Percentiles rank a stretch among this genome's conserved stretches.
These are phyloP conservation scores for Yamadazyma atlantica DNA, from an alignment of 1,139 yeast genomes.

Conservation along the genomic window DNA sequence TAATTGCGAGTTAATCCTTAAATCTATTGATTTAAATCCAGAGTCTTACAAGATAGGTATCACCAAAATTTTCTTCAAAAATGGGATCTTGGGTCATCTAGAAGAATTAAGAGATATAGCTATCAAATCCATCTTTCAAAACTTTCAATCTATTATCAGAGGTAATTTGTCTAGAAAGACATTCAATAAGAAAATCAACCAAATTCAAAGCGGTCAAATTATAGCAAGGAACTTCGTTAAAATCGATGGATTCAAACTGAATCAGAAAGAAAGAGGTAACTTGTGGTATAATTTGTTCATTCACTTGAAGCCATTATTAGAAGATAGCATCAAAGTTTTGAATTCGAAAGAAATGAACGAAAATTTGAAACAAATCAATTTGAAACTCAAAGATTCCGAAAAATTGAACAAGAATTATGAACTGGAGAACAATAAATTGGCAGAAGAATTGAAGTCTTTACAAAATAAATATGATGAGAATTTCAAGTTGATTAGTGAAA, in stretches of 20 bases:
- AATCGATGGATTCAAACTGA: constrained; percentile 46
- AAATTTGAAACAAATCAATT: constrained; percentile 34
- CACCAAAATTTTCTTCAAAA: constrained; percentile 88
- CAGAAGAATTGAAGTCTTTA: constrained; percentile 53
- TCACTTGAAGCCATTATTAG: constrained; percentile 73
- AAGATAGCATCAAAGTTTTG: constrained; percentile 60
- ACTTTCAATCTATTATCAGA: constrained; percentile 66
- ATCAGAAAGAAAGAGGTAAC: constrained; percentile 31
- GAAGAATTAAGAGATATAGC: constrained; percentile 76
- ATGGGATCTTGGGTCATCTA: constrained; percentile 87
- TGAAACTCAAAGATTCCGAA: constrained; percentile 41
- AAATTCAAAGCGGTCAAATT: constrained; percentile 70
- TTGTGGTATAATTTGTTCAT: constrained; percentile 82
- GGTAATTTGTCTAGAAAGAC: constrained; percentile 61
- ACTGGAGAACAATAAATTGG: constrained; percentile 47
- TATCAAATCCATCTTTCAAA: constrained; percentile 55
- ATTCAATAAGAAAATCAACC: constrained; percentile 52
- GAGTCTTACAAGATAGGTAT: constrained; percentile 74
- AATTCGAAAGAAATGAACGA: constrained; percentile 59
- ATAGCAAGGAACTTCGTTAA: constrained; percentile 61
- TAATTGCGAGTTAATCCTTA: constrained; percentile 67
- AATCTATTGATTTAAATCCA: constrained; percentile 58
- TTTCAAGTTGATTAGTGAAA: constrained; percentile 26
- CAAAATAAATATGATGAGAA: constrained; percentile 32
- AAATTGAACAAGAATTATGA: constrained; percentile 43